Evolutionary conservation across 495 filamentous ascomycete genomes (phyloP).

Genomic region (Penicillium lagena): DNA sequence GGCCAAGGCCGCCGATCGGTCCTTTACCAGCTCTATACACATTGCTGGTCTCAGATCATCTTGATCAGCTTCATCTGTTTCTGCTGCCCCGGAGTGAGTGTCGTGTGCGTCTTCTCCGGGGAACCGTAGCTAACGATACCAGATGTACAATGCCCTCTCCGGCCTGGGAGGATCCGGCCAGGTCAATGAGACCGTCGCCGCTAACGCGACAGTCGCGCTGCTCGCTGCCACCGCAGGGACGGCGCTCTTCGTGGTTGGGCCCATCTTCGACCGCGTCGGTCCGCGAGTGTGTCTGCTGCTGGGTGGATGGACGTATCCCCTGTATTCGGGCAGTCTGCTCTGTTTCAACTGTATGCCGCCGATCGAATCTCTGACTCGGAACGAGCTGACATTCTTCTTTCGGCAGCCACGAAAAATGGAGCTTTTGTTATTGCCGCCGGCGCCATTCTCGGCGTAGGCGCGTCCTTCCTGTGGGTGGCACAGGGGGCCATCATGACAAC

Average conservation of each 20-base stretch:
- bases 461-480: constrained; percentile 46
- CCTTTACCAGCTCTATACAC: constrained; percentile 20
- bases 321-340: constrained; percentile 37
- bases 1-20: constrained; percentile 3
- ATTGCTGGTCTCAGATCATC: constrained; percentile 36
- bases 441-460: constrained; percentile 43
- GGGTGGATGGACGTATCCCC: constrained; percentile 37
- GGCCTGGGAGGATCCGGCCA: constrained; percentile 53
- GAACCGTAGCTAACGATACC: background rate
- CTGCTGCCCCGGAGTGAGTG: constrained; percentile 60
- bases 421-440: constrained; percentile 68
- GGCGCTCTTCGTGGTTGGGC: constrained; percentile 36
- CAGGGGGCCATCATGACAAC: constrained; percentile 54
- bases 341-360: constrained; percentile 27
- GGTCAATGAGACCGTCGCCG: constrained; percentile 32
- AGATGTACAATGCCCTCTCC: constrained; percentile 67
- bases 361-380: background rate
- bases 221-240: constrained; percentile 32
- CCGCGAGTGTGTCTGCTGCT: constrained; percentile 32
- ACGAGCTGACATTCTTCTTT: too few species aligned
- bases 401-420: constrained; percentile 58
- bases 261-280: constrained; percentile 35
- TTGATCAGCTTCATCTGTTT: constrained; percentile 64
- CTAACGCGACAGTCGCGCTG: constrained; percentile 36
- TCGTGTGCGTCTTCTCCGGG: background rate